Base-by-base conservation (phyloP, 306 rosid species). In the Crotalaria pallida region DNA sequence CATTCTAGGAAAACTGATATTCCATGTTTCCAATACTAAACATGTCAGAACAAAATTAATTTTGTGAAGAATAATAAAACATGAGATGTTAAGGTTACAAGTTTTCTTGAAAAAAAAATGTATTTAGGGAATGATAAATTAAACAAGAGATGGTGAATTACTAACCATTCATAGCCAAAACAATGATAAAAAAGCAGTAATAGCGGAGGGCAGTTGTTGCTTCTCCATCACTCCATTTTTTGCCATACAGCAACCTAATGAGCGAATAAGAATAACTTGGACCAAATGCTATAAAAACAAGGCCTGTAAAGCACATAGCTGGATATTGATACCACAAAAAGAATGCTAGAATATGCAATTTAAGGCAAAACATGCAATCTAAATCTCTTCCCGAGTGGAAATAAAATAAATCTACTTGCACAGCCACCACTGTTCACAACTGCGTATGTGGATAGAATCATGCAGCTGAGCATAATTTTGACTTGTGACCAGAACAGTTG, bases 181-280 rank as follows among this genome's bases (percentile, higher is more conserved):
- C 84, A 78, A 90, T 85, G 71, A 94, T 79, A 83, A 85, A 94
- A 58, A 90, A 63, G 84, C 96, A 90, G 70, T 88, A 90, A 73
- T 83, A 94, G 67, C 77, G 86, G 68, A 94, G 96, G 76, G 90
- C 92, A 60, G 81, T 84, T 68, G 97, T 75, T 57, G 98, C 97
- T 83, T 94, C 98, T 60, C 97, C 96, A 56, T 94, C 95, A 81
- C 98, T 94, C 97, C 96, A 94, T 78, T 88, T 88, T 79, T 60
- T 81, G 21, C 98, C 98, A 61, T 90, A 94, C 23, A 94, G 74
- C 86, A 90, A 80, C 78, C 97, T 85, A 85, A 94, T 79, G 72
- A 94, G 96, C 2, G 97, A 89, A 82, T 94, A 94, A 48, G 96
- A 81, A 77, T 87, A 94, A 79, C 98, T 87, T 15, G 96, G 97